These are phyloP conservation scores for Paragyromitra xinjiangensis DNA, from an alignment of 495 filamentous ascomycete genomes.

Conservation along the genomic window DNA sequence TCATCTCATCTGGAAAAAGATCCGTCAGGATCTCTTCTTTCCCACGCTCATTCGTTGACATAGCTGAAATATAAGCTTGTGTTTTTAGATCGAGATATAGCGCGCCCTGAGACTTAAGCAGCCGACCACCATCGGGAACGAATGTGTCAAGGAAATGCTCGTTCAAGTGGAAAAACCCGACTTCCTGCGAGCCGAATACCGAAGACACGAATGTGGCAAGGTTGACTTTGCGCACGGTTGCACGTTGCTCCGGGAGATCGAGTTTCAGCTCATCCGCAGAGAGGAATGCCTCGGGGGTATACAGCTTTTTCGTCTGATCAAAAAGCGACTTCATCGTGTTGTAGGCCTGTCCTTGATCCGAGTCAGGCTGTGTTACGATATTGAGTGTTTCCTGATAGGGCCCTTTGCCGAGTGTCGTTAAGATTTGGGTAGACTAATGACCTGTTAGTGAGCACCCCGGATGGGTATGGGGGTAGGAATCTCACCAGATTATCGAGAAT, in stretches of 20 bases:
- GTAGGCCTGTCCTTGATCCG: conserved; percentile 83
- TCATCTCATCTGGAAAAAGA: conserved; percentile 76
- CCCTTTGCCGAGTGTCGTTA: conserved; percentile 73
- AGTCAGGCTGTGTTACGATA: conserved; percentile 75
- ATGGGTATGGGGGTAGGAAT: background rate
- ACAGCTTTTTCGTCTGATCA: conserved; percentile 80
- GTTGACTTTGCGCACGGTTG: conserved; percentile 85
- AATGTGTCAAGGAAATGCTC: conserved; percentile 87
- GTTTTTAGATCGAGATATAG: conserved; percentile 87
- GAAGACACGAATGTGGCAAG: conserved; percentile 84
- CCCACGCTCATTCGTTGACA: conserved; percentile 69
- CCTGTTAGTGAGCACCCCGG: conserved; percentile 22
- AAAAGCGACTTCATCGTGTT: conserved; percentile 80
- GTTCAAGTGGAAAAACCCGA: conserved; percentile 82
- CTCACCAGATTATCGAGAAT: conserved; percentile 77
- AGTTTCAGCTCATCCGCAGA: conserved; percentile 76
- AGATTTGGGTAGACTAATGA: conserved; percentile 72
- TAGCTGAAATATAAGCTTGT: conserved; percentile 79
- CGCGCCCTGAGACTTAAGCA: conserved; percentile 75
- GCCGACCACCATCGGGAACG: conserved; percentile 74
- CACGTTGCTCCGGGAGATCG: conserved; percentile 70
- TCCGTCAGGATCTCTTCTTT: conserved; percentile 75
- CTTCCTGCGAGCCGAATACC: conserved; percentile 83
- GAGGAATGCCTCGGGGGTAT: conserved; percentile 77
- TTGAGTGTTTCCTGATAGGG: conserved; percentile 76